Evolutionary conservation across 345 rosid species (phyloP).

Genomic region (Streptanthus diversifolius): DNA sequence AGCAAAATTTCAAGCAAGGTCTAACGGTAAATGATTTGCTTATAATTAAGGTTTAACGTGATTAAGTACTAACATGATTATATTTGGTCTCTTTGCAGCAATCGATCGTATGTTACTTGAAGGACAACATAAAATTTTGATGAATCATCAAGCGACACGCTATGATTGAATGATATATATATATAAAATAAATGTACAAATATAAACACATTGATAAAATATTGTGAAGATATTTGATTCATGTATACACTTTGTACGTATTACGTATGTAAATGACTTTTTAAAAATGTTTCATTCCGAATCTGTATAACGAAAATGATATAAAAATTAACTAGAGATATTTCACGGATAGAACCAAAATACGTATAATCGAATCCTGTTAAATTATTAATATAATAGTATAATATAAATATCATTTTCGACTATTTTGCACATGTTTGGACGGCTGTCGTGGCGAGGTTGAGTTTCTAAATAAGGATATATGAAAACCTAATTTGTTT

Average conservation of each 20-base stretch:
- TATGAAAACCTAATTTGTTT: slow-evolving; percentile 9
- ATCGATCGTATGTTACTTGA: slow-evolving; percentile 68
- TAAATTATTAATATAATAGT: neutral
- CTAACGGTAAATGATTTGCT: neutral
- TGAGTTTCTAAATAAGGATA: slow-evolving; percentile 26
- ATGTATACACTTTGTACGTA: slow-evolving; percentile 16
- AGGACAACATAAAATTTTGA: slow-evolving; percentile 69
- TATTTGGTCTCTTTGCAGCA: slow-evolving; percentile 54
- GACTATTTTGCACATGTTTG: slow-evolving; percentile 21
- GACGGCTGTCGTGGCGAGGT: slow-evolving; percentile 32
- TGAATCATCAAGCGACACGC: slow-evolving; percentile 8
- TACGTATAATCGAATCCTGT: neutral
- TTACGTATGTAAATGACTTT: slow-evolving; percentile 2
- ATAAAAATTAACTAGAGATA: neutral
- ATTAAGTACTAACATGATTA: neutral
- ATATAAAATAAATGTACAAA: slow-evolving; percentile 16
- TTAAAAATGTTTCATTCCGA: neutral
- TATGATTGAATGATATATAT: neutral
- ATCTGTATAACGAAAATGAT: no score
- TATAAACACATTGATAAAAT: slow-evolving; percentile 10
- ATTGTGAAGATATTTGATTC: slow-evolving; percentile 26
- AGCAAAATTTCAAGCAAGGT: neutral
- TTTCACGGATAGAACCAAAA: neutral
- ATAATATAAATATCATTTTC: neutral
- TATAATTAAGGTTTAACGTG: slow-evolving; percentile 4